These are phyloP conservation scores for Aaosphaeria arxii DNA, from an alignment of 2,329 filamentous ascomycete species.

Conservation along the genomic window DNA sequence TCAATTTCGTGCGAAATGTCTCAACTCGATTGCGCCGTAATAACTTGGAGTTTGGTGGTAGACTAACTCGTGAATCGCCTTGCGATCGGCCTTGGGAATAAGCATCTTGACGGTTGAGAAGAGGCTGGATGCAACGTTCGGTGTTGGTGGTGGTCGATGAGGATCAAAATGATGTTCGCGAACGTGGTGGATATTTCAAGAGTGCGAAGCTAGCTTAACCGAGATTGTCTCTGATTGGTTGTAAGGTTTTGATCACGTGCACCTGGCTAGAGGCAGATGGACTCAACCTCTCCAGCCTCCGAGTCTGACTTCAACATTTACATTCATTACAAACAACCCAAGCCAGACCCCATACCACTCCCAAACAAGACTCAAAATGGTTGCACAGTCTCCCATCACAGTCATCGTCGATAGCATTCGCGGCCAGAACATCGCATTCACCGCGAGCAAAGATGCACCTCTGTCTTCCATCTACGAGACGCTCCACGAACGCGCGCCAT, in stretches of 20 bases:
- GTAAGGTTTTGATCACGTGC: too few relatives aligned
- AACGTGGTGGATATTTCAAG: neutral
- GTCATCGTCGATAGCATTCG: constrained; percentile 81
- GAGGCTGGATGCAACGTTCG: constrained; percentile 17
- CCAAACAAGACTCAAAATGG: too few relatives aligned
- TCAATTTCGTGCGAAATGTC: constrained; percentile 25
- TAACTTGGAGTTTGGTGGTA: constrained; percentile 51
- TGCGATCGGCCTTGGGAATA: constrained; percentile 99
- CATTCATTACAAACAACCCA: too few relatives aligned
- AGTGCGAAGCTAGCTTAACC: constrained; percentile 5
- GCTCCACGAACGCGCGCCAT: constrained; percentile 57
- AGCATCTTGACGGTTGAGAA: constrained; percentile 59
- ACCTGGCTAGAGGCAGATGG: too few relatives aligned
- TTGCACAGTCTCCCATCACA: constrained; percentile 21
- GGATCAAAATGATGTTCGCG: constrained; percentile 8
- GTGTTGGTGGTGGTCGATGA: constrained; percentile 11
- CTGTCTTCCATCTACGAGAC: constrained; percentile 68
- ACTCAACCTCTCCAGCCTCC: too few relatives aligned
- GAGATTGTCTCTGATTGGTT: too few relatives aligned
- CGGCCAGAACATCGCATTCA: constrained; percentile 79
- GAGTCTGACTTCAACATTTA: too few relatives aligned
- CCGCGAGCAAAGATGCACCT: constrained; percentile 65
- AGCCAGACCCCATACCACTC: too few relatives aligned
- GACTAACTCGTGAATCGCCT: constrained; percentile 99
- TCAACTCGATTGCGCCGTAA: constrained; percentile 20